These are phyloP conservation scores for Kwoniella shandongensis DNA, from an alignment of 768 basidiomycete genomes.

Conservation along the genomic window DNA sequence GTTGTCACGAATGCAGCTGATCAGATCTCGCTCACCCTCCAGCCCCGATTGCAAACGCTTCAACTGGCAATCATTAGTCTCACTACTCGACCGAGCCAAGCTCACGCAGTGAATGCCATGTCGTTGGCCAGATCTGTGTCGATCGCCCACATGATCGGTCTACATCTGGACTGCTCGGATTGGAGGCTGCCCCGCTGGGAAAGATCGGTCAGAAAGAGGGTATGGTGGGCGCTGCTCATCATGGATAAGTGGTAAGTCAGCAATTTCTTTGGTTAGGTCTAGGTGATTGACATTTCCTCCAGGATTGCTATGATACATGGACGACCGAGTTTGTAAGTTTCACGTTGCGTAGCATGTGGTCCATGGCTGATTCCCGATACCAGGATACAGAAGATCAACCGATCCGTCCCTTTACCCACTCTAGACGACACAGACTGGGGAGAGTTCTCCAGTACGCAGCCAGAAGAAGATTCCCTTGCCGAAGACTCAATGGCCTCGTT, in stretches of 20 bases:
- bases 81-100: background rate
- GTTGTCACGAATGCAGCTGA: background rate
- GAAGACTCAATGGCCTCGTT: conserved; percentile 2
- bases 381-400: background rate
- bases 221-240: conserved; percentile 2
- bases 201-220: conserved; percentile 3
- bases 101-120: conserved; percentile 4
- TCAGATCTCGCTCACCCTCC: too few species aligned
- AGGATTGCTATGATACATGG: conserved; percentile 3
- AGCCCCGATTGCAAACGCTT: background rate
- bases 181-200: conserved; percentile 3
- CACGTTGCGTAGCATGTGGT: too few species aligned
- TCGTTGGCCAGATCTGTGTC: conserved; percentile 2
- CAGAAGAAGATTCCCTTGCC: background rate
- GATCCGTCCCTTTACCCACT: background rate
- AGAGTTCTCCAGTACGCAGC: background rate
- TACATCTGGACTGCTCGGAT: conserved; percentile 4
- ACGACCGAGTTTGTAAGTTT: background rate
- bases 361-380: too few species aligned
- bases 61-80: conserved; percentile 4
- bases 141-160: conserved; percentile 3
- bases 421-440: conserved; percentile 5
- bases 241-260: background rate
- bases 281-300: too few species aligned
- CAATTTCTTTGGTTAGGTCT: too few species aligned